Conservation (phyloP, 495 filamentous ascomycete species). For the Penicillium tannophilum region DNA sequence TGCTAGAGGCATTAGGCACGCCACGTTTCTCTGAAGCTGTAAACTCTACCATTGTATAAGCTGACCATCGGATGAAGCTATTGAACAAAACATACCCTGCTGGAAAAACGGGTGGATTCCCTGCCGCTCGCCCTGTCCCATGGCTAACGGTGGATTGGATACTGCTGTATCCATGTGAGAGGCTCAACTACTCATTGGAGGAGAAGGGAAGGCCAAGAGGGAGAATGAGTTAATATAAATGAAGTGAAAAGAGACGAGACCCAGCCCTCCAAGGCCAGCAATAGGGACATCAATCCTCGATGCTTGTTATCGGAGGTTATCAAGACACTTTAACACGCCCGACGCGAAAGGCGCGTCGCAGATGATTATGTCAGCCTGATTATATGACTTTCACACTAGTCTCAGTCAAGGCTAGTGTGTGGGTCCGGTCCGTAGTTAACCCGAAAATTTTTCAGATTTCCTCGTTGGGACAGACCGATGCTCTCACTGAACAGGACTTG, state of each 20-base stretch:
- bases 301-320: slow-evolving; percentile 13
- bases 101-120: slow-evolving; percentile 48
- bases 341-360: slow-evolving; percentile 29
- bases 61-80: background rate
- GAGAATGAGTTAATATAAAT: slow-evolving; percentile 7
- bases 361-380: slow-evolving; percentile 25
- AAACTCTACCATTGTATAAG: background rate
- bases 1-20: background rate
- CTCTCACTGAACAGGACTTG: slow-evolving; percentile 21
- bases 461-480: slow-evolving; percentile 31
- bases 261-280: background rate
- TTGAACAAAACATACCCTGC: slow-evolving; percentile 30
- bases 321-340: slow-evolving; percentile 21
- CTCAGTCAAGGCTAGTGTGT: slow-evolving; percentile 14
- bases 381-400: slow-evolving; percentile 14
- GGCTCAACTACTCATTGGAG: background rate
- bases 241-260: background rate
- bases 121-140: slow-evolving; percentile 44
- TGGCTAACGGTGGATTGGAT: slow-evolving; percentile 37
- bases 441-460: slow-evolving; percentile 51
- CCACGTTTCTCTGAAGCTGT: background rate
- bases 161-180: slow-evolving; percentile 29
- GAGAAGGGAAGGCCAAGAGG: background rate
- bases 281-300: background rate
- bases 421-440: slow-evolving; percentile 33